Evolutionary conservation across 1,139 yeast species (phyloP), one percentile per base, ranked within the genome.

Genomic region (Magnusiomyces tetraspermus): DNA sequence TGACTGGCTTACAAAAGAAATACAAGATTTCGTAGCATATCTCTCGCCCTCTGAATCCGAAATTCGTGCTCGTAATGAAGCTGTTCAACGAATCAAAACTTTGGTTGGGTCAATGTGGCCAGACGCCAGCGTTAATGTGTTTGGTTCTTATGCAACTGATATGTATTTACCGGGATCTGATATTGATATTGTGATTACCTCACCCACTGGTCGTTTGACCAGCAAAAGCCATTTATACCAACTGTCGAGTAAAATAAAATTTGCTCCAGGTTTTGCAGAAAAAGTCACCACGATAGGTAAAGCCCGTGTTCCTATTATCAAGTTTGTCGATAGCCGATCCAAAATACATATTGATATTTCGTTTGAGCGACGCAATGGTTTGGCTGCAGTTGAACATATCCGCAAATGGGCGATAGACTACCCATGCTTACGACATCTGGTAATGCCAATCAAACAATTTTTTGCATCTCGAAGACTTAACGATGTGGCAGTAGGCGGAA

Each of bases 81-180:
- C 89, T 1, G 83, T 92, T 21, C 69, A 74, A 44, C 75, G 78
- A 47, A 71, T 94, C 42, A 80, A 84, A 56, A 63, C 67, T 2
- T 75, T 79, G 15, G 85, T 90, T 10, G 68, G 68, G 33, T 64
- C 70, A 2, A 73, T 84, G 53, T 92, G 98, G 97, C 81, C 82
- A 0, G 87, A 81, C 57, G 83, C 95, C 2, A 85, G 83, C 53
- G 78, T 85, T 10, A 85, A 83, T 60, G 96, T 90, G 17, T 92
- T 94, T 72, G 99, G 99, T 0, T 89, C 97, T 0, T 87, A 81
- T 67, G 97, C 98, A 0, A 90, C 98, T 0, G 97, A 90, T 65
- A 71, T 94, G 57, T 92, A 90, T 63, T 72, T 94, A 24, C 98
- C 98, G 0, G 96, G 96, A 0, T 88, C 97, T 0, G 99, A 94